Conservation (phyloP, 2,329 filamentous ascomycete genomes). For the Colletotrichum tropicicola region DNA sequence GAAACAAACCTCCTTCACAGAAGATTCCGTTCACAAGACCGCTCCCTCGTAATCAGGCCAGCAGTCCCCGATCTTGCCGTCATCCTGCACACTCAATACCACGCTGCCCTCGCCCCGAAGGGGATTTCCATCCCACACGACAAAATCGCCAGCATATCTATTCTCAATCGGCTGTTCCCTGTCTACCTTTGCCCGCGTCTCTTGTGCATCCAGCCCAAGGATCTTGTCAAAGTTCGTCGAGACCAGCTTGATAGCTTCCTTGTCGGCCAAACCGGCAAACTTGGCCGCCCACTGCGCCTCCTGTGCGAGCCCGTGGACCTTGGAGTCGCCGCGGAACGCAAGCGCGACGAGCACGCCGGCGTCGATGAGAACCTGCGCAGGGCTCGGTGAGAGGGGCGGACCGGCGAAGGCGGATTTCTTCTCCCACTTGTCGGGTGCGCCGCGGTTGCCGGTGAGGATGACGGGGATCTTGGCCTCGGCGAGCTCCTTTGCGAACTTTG, state of each 20-base stretch:
- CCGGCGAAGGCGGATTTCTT: slow-evolving; percentile 46
- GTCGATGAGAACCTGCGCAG: slow-evolving; percentile 34
- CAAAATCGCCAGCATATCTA: slow-evolving; percentile 40
- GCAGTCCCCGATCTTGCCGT: slow-evolving; percentile 15
- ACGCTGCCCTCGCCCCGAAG: slow-evolving; percentile 48
- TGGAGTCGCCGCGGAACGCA: slow-evolving; percentile 40
- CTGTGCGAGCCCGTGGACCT: slow-evolving; percentile 46
- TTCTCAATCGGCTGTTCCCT: neutral
- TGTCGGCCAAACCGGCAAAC: slow-evolving; percentile 43
- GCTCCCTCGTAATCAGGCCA: slow-evolving; percentile 4
- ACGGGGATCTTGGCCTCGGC: slow-evolving; percentile 48
- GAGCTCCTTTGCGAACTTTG: slow-evolving; percentile 46
- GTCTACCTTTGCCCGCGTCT: neutral
- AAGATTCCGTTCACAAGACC: slow-evolving; percentile 1
- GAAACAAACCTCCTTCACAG: too few species aligned
- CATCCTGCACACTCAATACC: slow-evolving; percentile 31
- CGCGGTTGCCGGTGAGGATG: slow-evolving; percentile 49
- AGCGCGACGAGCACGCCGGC: neutral
- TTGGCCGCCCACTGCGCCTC: slow-evolving; percentile 50
- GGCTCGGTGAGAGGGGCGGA: slow-evolving; percentile 48
- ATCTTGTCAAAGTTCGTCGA: slow-evolving; percentile 51
- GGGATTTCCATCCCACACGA: slow-evolving; percentile 52
- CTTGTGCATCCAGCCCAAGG: slow-evolving; percentile 39
- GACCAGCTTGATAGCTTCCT: slow-evolving; percentile 45
- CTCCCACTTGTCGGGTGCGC: slow-evolving; percentile 44